Evolutionary conservation across 2,329 filamentous ascomycete species (phyloP).

Genomic region (Sporothrix pallida): DNA sequence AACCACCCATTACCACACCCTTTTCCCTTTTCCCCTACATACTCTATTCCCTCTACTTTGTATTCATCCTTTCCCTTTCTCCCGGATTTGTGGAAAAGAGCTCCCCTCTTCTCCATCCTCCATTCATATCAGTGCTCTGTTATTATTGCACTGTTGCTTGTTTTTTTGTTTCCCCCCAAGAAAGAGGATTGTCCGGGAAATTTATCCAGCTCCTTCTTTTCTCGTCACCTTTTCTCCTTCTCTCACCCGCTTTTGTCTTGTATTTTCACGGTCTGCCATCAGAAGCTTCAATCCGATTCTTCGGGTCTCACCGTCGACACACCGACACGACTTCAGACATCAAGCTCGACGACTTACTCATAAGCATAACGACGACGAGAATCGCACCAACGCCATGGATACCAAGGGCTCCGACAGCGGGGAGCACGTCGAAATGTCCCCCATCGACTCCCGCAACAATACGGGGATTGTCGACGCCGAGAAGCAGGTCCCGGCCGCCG

Average conservation of each 20-base stretch:
- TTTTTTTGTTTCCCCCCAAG: not conserved
- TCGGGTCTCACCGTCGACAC: not conserved
- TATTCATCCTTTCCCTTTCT: conserved; percentile 20
- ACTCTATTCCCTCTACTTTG: too few relatives aligned
- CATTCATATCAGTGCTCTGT: conserved; percentile 7
- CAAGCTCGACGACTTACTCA: not conserved
- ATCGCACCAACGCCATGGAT: not conserved
- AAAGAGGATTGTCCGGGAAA: not conserved
- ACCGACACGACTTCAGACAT: not conserved
- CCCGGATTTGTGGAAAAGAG: not conserved
- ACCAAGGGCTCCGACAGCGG: not conserved
- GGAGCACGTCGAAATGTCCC: too few relatives aligned
- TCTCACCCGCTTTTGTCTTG: not conserved
- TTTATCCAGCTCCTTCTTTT: conserved; percentile 1
- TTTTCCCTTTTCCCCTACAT: not conserved
- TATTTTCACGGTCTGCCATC: too few relatives aligned
- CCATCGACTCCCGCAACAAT: not conserved
- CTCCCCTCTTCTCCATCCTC: not conserved
- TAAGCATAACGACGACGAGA: not conserved
- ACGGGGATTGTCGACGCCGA: conserved; percentile 6
- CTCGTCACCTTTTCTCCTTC: not conserved
- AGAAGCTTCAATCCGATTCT: not conserved
- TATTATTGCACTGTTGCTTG: not conserved
- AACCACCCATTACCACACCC: not conserved
- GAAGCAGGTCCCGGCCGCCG: not conserved